Percentiles rank a stretch among this genome's conserved stretches.
phyloP scores from a whole-genome alignment of 2,329 filamentous ascomycete genomes.

The Cordyceps farinosa region DNA sequence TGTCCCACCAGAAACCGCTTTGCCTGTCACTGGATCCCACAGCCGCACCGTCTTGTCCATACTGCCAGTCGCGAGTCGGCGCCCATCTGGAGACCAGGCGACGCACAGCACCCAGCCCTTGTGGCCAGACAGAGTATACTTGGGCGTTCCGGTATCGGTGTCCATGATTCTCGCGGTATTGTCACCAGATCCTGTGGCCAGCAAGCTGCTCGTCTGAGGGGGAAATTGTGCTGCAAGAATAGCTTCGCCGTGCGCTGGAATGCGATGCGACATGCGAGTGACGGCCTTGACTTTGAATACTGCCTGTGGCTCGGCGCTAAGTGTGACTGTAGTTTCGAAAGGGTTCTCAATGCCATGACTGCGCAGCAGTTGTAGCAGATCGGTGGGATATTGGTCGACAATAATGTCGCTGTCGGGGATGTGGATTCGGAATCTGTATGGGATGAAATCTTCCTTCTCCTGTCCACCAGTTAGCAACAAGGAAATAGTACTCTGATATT shows the following conservation, averaged over 20 bases:
- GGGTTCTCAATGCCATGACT: constrained; percentile 56
- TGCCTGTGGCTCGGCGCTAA: constrained; percentile 73
- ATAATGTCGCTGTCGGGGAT: constrained; percentile 51
- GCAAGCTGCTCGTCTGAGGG: constrained; percentile 67
- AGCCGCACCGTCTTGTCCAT: constrained; percentile 91
- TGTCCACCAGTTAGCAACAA: constrained; percentile 20
- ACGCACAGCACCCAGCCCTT: constrained; percentile 87
- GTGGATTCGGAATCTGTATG: constrained; percentile 59
- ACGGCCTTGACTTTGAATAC: constrained; percentile 92
- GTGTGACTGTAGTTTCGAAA: constrained; percentile 52
- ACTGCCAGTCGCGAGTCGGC: constrained; percentile 78
- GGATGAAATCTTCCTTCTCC: constrained; percentile 57
- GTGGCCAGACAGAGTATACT: constrained; percentile 82
- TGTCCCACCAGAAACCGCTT: constrained; percentile 60
- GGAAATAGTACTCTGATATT: no score
- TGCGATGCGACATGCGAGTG: constrained; percentile 81
- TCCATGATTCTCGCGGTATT: constrained; percentile 92
- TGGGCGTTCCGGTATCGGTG: constrained; percentile 85
- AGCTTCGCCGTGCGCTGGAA: constrained; percentile 86
- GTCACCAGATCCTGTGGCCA: constrained; percentile 89
- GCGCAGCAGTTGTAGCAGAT: constrained; percentile 52
- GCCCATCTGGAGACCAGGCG: constrained; percentile 80
- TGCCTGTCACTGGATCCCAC: constrained; percentile 82
- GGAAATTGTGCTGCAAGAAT: constrained; percentile 87
- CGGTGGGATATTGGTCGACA: constrained; percentile 53